phyloP scores from a whole-genome alignment of 2,329 filamentous ascomycete species.

The Whalleya microplaca region DNA sequence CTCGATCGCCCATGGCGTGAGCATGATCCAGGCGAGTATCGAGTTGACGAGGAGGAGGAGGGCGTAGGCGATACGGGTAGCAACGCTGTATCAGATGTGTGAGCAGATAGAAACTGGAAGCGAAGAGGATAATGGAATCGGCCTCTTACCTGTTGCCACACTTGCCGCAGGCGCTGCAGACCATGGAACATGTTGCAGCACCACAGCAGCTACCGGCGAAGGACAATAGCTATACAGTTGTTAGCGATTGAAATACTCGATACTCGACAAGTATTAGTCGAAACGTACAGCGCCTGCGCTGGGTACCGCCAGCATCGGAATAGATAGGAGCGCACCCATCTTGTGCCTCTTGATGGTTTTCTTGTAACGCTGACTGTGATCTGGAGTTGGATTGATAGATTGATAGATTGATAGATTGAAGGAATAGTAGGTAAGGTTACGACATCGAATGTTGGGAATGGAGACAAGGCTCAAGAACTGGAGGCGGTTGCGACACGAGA shows the following conservation, averaged over 20 bases:
- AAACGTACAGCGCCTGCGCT: slow-evolving; percentile 79
- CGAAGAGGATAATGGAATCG: slow-evolving; percentile 17
- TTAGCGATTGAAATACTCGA: slow-evolving; percentile 16
- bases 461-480: neutral
- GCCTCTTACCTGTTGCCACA: slow-evolving; percentile 82
- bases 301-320: slow-evolving; percentile 87
- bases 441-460: neutral
- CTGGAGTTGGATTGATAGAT: slow-evolving; percentile 3
- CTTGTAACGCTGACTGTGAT: neutral
- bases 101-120: slow-evolving; percentile 6
- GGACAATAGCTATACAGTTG: slow-evolving; percentile 64
- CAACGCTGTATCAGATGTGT: slow-evolving; percentile 64
- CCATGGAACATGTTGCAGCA: slow-evolving; percentile 92
- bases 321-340: slow-evolving; percentile 91
- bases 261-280: slow-evolving; percentile 3
- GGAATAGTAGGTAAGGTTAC: neutral
- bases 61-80: slow-evolving; percentile 94
- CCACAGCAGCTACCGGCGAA: slow-evolving; percentile 91
- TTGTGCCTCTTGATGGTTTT: slow-evolving; percentile 1
- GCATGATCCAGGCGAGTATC: slow-evolving; percentile 97
- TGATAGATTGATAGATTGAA: neutral
- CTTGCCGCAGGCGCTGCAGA: slow-evolving; percentile 94
- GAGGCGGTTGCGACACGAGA: neutral
- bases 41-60: slow-evolving; percentile 95
- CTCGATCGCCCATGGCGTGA: slow-evolving; percentile 97